Evolutionary conservation across 108 stramenopile genomes (phyloP).

Genomic region (Skeletonema potamos): DNA sequence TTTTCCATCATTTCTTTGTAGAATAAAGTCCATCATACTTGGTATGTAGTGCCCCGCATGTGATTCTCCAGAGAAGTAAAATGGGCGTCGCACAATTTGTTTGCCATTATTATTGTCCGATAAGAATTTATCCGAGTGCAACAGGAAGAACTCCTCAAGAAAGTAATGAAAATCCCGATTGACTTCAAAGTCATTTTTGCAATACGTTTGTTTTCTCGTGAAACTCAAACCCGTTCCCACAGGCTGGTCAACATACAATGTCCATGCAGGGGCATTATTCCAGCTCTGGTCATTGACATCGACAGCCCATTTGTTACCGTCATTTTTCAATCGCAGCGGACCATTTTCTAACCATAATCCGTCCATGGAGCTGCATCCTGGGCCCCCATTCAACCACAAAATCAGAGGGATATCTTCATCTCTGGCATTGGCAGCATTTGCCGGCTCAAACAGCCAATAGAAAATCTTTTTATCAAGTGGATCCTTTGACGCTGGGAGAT

Average conservation of each 20-base stretch:
- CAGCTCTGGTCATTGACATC: constrained; percentile 70
- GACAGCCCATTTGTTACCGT: constrained; percentile 49
- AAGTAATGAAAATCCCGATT: constrained; percentile 91
- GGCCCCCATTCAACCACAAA: constrained; percentile 90
- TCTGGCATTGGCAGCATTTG: constrained; percentile 10
- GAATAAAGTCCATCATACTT: constrained; percentile 88
- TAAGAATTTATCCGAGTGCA: constrained; percentile 78
- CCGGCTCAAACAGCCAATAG: constrained; percentile 95
- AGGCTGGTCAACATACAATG: constrained; percentile 71
- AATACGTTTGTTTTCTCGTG: constrained; percentile 75
- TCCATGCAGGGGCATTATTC: constrained; percentile 86
- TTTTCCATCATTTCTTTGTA: constrained; percentile 63
- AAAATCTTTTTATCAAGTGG: constrained; percentile 81
- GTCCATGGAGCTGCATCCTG: constrained; percentile 95
- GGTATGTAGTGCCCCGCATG: constrained; percentile 98
- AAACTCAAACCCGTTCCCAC: constrained; percentile 73
- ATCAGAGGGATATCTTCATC: constrained; percentile 78
- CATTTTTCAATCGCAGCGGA: constrained; percentile 69
- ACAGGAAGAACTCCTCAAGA: constrained; percentile 74
- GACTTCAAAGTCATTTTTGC: constrained; percentile 81
- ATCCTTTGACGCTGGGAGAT: constrained; percentile 59
- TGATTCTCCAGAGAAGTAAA: constrained; percentile 93
- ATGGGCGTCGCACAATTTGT: constrained; percentile 47
- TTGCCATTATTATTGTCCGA: constrained; percentile 9
- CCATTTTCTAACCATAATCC: constrained; percentile 97